phyloP scores from a whole-genome alignment of 2,329 filamentous ascomycete genomes.

The Mariannaea elegans region DNA sequence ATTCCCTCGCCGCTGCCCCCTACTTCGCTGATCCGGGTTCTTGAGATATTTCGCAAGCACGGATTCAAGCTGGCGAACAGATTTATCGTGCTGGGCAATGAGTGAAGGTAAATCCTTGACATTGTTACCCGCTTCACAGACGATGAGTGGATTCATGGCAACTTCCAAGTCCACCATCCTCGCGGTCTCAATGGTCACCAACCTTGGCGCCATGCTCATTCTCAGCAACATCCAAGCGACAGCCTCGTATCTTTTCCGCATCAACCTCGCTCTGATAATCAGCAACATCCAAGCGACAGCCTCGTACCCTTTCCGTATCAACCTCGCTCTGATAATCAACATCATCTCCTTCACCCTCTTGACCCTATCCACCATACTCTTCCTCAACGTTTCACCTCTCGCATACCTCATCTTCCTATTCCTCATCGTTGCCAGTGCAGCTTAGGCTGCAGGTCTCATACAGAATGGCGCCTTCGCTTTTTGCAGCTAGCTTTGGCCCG shows the following conservation, averaged over 20 bases:
- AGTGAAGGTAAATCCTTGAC: conserved; percentile 88
- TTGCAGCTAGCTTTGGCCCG: conserved; percentile 85
- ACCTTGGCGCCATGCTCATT: conserved; percentile 77
- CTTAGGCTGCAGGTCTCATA: conserved; percentile 82
- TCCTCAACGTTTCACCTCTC: conserved; percentile 67
- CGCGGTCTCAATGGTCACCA: conserved; percentile 85
- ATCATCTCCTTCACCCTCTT: conserved; percentile 79
- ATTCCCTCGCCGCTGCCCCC: conserved; percentile 89
- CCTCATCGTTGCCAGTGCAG: conserved; percentile 80
- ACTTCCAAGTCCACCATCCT: conserved; percentile 93
- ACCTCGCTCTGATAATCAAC: conserved; percentile 78
- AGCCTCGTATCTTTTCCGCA: conserved; percentile 89
- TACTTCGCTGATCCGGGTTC: conserved; percentile 88
- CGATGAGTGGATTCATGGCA: conserved; percentile 75
- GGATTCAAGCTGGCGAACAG: conserved; percentile 83
- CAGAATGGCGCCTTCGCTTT: conserved; percentile 97
- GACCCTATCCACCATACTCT: conserved; percentile 77
- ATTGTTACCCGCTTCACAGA: conserved; percentile 82
- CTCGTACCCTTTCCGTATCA: conserved; percentile 89
- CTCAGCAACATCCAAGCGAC: conserved; percentile 82
- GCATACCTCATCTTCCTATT: conserved; percentile 85
- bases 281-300: conserved; percentile 81
- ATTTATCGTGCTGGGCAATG: conserved; percentile 83
- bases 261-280: conserved; percentile 78
- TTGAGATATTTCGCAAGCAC: conserved; percentile 90